These are phyloP conservation scores for Letharia columbiana DNA, from an alignment of 495 filamentous ascomycete species.

Conservation along the genomic window DNA sequence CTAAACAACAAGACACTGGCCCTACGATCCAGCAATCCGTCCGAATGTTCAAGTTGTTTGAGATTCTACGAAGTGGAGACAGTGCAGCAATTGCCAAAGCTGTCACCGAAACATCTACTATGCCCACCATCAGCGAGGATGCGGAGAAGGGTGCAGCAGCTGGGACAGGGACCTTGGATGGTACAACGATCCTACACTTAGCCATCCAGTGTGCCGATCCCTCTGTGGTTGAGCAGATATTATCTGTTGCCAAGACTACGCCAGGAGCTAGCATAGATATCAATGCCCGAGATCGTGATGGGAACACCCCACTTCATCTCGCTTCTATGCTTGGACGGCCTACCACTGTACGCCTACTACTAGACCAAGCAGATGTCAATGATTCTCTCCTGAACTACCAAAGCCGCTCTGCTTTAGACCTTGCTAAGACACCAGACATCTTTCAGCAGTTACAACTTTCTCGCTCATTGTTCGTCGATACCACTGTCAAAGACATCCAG, in stretches of 20 bases:
- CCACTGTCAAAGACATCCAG: conserved; percentile 74
- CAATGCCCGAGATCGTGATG: conserved; percentile 84
- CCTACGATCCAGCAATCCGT: conserved; percentile 87
- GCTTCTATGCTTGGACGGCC: conserved; percentile 73
- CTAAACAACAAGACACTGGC: conserved; percentile 31
- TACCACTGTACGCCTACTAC: conserved; percentile 67
- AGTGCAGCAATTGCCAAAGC: conserved; percentile 83
- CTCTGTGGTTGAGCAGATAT: conserved; percentile 89
- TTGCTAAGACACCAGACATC: conserved; percentile 84
- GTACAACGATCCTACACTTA: conserved; percentile 82
- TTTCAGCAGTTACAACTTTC: conserved; percentile 92
- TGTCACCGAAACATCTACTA: conserved; percentile 54
- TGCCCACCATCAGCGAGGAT: conserved; percentile 35
- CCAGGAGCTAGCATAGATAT: conserved; percentile 57
- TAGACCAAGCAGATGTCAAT: conserved; percentile 73
- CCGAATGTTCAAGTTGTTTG: conserved; percentile 85
- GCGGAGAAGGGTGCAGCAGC: conserved; percentile 39
- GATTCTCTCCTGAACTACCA: conserved; percentile 86
- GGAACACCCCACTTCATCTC: conserved; percentile 87
- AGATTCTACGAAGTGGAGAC: conserved; percentile 82
- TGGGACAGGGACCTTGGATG: conserved; percentile 47
- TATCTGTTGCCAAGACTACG: conserved; percentile 57
- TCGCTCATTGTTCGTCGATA: conserved; percentile 81
- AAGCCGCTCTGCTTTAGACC: conserved; percentile 77
- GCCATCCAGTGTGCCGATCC: conserved; percentile 95